A percentile compares a stretch with the other conserved stretches of the same genome.
phyloP scores from a whole-genome alignment of 2,329 filamentous ascomycete species.

The Penicillium brasilianum region DNA sequence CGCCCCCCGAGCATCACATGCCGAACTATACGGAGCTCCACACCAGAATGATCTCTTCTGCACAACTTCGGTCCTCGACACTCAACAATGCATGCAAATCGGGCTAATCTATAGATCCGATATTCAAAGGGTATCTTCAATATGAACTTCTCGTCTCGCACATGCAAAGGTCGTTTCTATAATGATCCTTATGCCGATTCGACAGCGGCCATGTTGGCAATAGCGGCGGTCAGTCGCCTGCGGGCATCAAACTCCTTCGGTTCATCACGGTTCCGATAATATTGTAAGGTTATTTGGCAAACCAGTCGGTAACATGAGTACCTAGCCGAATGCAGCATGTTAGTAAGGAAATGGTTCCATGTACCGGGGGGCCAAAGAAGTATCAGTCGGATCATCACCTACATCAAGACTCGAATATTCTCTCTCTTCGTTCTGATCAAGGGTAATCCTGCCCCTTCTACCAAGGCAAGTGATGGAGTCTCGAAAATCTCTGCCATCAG shows the following conservation, averaged over 20 bases:
- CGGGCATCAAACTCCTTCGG: conserved; percentile 45
- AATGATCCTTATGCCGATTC: conserved; percentile 17
- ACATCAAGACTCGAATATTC: conserved; percentile 43
- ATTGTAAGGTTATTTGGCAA: conserved; percentile 44
- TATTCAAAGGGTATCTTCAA: conserved; percentile 8
- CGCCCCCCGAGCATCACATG: conserved; percentile 23
- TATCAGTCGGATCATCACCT: conserved; percentile 23
- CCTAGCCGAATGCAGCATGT: conserved; percentile 26
- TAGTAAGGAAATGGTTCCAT: neutral
- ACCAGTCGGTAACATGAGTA: conserved; percentile 48
- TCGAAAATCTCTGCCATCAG: conserved; percentile 59
- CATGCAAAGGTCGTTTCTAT: conserved; percentile 4
- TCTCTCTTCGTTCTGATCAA: conserved; percentile 31
- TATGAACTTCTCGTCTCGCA: neutral
- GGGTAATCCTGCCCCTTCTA: conserved; percentile 43
- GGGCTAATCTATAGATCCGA: conserved; percentile 5
- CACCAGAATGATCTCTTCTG: conserved; percentile 1
- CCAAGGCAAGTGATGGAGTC: conserved; percentile 39
- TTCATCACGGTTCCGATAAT: conserved; percentile 45
- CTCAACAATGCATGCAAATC: conserved; percentile 8
- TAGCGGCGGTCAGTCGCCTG: conserved; percentile 39
- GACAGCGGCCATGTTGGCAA: conserved; percentile 38
- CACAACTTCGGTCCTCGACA: neutral
- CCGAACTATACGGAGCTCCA: conserved; percentile 13
- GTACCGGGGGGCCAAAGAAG: neutral